These are phyloP conservation scores for Penicillium soppii DNA, from an alignment of 495 filamentous ascomycete species.

Conservation along the genomic window DNA sequence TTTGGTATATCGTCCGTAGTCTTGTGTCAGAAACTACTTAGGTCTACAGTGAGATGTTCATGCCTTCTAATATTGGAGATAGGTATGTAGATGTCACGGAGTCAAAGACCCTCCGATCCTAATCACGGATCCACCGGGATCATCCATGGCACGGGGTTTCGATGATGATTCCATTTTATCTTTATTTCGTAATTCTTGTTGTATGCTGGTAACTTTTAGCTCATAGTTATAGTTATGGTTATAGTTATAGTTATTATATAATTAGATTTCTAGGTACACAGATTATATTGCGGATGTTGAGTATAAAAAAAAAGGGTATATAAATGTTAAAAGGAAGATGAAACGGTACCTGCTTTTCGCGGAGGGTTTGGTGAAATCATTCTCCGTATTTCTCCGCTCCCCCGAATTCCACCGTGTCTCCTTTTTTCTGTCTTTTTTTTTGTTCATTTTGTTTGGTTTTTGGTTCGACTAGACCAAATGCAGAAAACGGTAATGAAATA, in stretches of 20 bases:
- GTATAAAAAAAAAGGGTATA: no score
- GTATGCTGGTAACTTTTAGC: neutral
- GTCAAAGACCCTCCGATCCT: neutral
- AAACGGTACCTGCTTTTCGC: constrained; percentile 19
- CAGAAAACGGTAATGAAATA: neutral
- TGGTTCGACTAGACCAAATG: neutral
- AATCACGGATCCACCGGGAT: constrained; percentile 21
- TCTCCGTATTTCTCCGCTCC: constrained; percentile 19
- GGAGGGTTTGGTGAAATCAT: constrained; percentile 21
- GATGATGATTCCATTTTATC: constrained; percentile 21
- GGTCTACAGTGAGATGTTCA: neutral
- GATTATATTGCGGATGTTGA: neutral
- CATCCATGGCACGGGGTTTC: constrained; percentile 22
- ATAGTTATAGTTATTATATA: neutral
- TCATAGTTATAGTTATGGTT: neutral
- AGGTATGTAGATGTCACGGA: constrained; percentile 2
- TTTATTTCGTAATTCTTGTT: neutral
- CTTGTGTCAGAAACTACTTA: neutral
- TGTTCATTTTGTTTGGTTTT: constrained; percentile 10
- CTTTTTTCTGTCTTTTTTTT: constrained; percentile 9
- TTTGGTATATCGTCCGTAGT: constrained; percentile 7
- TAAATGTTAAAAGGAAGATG: no score
- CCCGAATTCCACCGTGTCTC: constrained; percentile 4
- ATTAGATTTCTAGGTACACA: neutral
- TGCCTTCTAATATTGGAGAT: no score